A percentile compares a stretch with the other conserved stretches of the same genome.
Evolutionary conservation across 2,329 filamentous ascomycete genomes (phyloP).

Genomic region (Epichloe typhina): DNA sequence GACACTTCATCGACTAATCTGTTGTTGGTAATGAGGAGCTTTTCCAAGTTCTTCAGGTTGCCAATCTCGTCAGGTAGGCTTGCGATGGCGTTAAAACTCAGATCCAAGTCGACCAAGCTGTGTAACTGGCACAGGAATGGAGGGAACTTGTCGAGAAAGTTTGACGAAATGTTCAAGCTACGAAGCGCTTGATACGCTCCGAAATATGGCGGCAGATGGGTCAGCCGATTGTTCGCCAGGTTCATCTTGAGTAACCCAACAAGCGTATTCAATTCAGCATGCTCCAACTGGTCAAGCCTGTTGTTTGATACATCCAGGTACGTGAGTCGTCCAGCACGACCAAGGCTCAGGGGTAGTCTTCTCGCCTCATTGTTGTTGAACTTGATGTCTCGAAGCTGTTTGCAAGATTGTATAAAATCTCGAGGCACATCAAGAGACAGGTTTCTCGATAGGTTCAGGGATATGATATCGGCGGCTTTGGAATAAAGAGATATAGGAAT

Average conservation of each 20-base stretch:
- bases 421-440: conserved; percentile 83
- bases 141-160: conserved; percentile 76
- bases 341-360: conserved; percentile 71
- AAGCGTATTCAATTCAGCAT: conserved; percentile 67
- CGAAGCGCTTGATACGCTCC: conserved; percentile 65
- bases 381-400: conserved; percentile 85
- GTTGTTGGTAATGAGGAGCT: conserved; percentile 93
- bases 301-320: conserved; percentile 95
- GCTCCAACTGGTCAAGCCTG: conserved; percentile 71
- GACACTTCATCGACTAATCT: conserved; percentile 66
- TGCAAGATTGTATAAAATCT: conserved; percentile 91
- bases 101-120: conserved; percentile 79
- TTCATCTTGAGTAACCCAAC: conserved; percentile 75
- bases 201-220: conserved; percentile 68
- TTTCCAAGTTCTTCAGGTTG: conserved; percentile 65
- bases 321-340: conserved; percentile 67
- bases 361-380: conserved; percentile 90
- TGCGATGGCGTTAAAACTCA: conserved; percentile 90
- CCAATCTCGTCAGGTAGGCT: conserved; percentile 67
- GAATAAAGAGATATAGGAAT: conserved; percentile 92
- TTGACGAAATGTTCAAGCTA: conserved; percentile 85
- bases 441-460: conserved; percentile 85
- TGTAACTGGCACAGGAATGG: conserved; percentile 70
- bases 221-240: conserved; percentile 83
- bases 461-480: conserved; percentile 84